phyloP scores from a whole-genome alignment of 1,284 basidiomycete genomes.

The Puccinia triticina region DNA sequence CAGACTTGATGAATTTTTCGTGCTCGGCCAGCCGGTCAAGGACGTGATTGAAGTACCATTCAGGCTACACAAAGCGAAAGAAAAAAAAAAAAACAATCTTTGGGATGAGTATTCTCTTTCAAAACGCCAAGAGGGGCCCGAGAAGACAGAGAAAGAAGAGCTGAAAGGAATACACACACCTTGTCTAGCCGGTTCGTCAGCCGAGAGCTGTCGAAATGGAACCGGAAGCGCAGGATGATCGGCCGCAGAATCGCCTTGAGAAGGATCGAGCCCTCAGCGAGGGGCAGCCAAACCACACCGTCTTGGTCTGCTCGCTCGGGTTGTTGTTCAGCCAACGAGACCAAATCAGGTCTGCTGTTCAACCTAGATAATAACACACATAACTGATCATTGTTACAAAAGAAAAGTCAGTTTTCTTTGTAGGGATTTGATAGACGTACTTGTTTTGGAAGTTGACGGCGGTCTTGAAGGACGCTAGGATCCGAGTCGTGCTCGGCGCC shows the following conservation, averaged over 20 bases:
- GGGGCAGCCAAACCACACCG: constrained; percentile 2
- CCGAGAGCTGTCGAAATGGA: constrained; percentile 85
- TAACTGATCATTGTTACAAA: too few species aligned
- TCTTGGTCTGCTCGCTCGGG: background rate
- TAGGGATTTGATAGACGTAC: background rate
- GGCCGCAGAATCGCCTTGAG: constrained; percentile 82
- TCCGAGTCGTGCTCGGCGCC: constrained; percentile 4
- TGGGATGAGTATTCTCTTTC: constrained; percentile 16
- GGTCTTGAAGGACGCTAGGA: constrained; percentile 6
- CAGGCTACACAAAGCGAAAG: constrained; percentile 68
- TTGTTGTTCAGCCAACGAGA: background rate
- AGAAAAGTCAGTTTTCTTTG: background rate
- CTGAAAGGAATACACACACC: background rate
- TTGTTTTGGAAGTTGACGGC: constrained; percentile 18
- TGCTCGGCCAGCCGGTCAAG: constrained; percentile 68
- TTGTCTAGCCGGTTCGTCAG: constrained; percentile 92
- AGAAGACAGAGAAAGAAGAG: background rate
- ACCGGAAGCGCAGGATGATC: constrained; percentile 84
- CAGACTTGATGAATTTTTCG: constrained; percentile 22
- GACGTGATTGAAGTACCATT: constrained; percentile 94
- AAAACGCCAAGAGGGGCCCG: too few species aligned
- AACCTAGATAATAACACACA: constrained; percentile 10
- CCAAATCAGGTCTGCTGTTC: background rate
- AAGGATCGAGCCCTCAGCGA: constrained; percentile 10
- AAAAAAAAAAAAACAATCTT: too few species aligned